phyloP scores from a whole-genome alignment of 2,329 filamentous ascomycete genomes.

The Diaporthe capsici region DNA sequence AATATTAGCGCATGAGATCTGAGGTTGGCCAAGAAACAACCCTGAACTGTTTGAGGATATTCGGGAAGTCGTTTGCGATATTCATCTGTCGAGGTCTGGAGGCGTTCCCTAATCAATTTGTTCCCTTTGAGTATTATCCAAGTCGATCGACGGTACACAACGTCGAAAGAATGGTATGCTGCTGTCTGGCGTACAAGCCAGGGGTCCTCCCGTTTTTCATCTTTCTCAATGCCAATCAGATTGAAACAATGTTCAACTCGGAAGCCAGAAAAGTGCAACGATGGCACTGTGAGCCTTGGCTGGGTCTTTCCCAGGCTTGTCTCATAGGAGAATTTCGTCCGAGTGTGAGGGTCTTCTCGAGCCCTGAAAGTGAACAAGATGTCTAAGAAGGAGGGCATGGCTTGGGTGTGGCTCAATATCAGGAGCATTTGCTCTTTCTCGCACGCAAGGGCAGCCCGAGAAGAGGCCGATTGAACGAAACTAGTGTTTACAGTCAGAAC shows the following conservation, averaged over 20 bases:
- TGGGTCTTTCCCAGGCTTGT: constrained; percentile 39
- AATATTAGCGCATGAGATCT: no score
- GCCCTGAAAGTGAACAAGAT: constrained; percentile 43
- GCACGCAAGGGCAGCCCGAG: constrained; percentile 42
- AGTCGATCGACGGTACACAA: neutral
- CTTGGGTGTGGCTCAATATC: constrained; percentile 45
- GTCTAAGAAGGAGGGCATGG: constrained; percentile 46
- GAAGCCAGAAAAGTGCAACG: constrained; percentile 40
- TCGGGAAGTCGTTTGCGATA: no score
- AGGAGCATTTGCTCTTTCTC: constrained; percentile 42
- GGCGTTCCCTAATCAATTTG: no score
- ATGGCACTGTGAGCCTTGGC: constrained; percentile 12
- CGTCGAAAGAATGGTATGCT: neutral
- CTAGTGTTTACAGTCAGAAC: neutral
- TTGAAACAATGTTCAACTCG: constrained; percentile 40
- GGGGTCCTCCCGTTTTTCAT: constrained; percentile 44
- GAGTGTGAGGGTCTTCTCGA: constrained; percentile 33
- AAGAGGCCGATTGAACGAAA: constrained; percentile 41
- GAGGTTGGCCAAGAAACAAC: no score
- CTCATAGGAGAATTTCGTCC: constrained; percentile 43
- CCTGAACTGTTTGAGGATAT: no score
- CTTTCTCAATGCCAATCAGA: neutral
- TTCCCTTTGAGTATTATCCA: no score
- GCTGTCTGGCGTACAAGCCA: neutral
- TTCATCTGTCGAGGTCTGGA: no score